Conservation (phyloP, 1,284 basidiomycete genomes). For the Mycena citricolor region DNA sequence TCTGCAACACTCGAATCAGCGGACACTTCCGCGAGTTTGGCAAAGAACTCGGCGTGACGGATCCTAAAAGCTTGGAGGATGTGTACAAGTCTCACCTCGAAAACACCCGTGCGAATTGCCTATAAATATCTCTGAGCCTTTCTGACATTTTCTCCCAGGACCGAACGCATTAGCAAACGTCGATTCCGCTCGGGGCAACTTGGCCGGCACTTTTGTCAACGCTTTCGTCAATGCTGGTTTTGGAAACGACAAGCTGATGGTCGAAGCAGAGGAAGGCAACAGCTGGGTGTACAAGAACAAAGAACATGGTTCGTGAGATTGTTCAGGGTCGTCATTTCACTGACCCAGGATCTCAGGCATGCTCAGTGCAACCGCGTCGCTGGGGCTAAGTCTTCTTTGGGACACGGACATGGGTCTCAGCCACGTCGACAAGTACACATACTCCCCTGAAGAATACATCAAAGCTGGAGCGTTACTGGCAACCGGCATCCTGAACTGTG, state of each 20-base stretch:
- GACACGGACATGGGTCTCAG: constrained; percentile 94
- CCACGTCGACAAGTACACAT: constrained; percentile 98
- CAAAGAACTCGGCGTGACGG: constrained; percentile 90
- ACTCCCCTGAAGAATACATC: constrained; percentile 95
- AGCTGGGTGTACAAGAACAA: constrained; percentile 99
- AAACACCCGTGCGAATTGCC: constrained; percentile 66
- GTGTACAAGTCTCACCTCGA: constrained; percentile 98
- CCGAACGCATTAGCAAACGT: constrained; percentile 68
- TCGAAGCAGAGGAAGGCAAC: constrained; percentile 91
- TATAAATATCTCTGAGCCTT: not conserved
- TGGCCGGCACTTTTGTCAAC: constrained; percentile 98
- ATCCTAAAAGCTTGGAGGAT: constrained; percentile 92
- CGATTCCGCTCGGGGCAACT: constrained; percentile 92
- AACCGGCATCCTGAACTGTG: constrained; percentile 89
- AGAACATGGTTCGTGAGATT: constrained; percentile 81
- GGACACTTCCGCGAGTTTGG: constrained; percentile 89
- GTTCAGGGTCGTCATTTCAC: too few species aligned
- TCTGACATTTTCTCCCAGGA: constrained; percentile 41
- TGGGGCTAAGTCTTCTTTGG: constrained; percentile 94
- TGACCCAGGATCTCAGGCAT: constrained; percentile 80
- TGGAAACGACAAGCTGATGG: constrained; percentile 98
- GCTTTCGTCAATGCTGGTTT: constrained; percentile 99
- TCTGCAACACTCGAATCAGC: constrained; percentile 86
- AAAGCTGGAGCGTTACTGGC: constrained; percentile 97
- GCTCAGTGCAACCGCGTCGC: constrained; percentile 94